Evolutionary conservation across 768 basidiomycete genomes (phyloP), one percentile per base, ranked within the genome.

Genomic region (Punctularia strigosozonata): DNA sequence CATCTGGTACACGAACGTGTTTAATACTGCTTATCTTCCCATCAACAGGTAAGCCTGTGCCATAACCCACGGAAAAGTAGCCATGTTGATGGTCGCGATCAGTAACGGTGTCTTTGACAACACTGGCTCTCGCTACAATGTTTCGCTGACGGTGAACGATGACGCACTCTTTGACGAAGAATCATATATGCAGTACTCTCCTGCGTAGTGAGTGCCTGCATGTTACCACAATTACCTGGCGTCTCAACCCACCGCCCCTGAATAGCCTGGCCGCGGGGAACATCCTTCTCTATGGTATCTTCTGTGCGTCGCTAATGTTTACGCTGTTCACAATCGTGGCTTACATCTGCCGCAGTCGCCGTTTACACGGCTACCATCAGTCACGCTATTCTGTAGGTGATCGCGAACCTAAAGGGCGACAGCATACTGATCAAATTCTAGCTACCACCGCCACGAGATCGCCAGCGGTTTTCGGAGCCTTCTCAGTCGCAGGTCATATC

Each of bases 51-150:
- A n/a, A n/a, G n/a, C n/a, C n/a, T n/a, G n/a, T n/a, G n/a, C n/a
- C n/a, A n/a, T n/a, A n/a, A n/a, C n/a, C n/a, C n/a, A n/a, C n/a
- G n/a, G n/a, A n/a, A n/a, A n/a, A n/a, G n/a, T n/a, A n/a, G n/a
- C n/a, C n/a, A n/a, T n/a, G n/a, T n/a, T n/a, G n/a, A n/a, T n/a
- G n/a, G n/a, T n/a, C n/a, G n/a, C n/a, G n/a, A n/a, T n/a, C n/a
- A n/a, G n/a, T n/a, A 34, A 34, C 18, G 33, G 33, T 34, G 33
- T 34, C 26, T 73, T 58, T 36, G 66, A 69, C 49, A 65, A 64
- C 40, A 60, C 56, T 2, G 72, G 69, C 15, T 41, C 30, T 2
- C 0, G 46, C 4, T 73, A 66, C 55, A 58, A 65, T 37, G 63
- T 70, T n/a, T 37, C 60, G 6, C 47, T 37, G 14, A 59, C 65